Percentiles rank a stretch among this genome's conserved stretches.
Evolutionary conservation across 1,284 basidiomycete species (phyloP).

Genomic region (Rhodofomes roseus): DNA sequence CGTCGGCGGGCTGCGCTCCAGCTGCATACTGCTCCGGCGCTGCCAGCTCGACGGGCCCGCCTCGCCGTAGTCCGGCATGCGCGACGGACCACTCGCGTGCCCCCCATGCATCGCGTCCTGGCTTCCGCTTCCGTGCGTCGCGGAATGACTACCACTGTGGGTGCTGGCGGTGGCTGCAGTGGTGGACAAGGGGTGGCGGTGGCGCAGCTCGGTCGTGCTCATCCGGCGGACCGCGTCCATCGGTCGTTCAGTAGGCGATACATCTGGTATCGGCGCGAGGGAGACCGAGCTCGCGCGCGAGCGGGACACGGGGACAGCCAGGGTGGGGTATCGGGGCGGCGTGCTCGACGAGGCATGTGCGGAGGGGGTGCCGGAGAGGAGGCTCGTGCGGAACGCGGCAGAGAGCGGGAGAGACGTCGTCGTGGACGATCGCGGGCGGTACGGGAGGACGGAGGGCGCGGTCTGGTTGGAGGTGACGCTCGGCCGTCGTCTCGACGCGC

Average conservation of each 20-base stretch:
- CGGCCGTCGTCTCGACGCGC: slow-evolving; percentile 16
- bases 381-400: slow-evolving; percentile 23
- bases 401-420: slow-evolving; percentile 22
- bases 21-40: neutral
- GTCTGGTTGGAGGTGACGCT: slow-evolving; percentile 17
- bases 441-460: slow-evolving; percentile 19
- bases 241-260: slow-evolving; percentile 11
- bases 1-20: neutral
- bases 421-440: slow-evolving; percentile 24
- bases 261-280: slow-evolving; percentile 2
- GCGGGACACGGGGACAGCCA: slow-evolving; percentile 7
- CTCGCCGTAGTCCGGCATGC: slow-evolving; percentile 8
- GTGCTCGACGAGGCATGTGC: slow-evolving; percentile 8
- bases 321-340: slow-evolving; percentile 15
- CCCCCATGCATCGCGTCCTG: neutral
- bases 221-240: slow-evolving; percentile 16
- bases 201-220: slow-evolving; percentile 21
- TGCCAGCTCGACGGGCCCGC: slow-evolving; percentile 4
- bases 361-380: slow-evolving; percentile 17
- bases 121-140: neutral
- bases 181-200: slow-evolving; percentile 11
- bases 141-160: neutral
- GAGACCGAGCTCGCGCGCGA: slow-evolving; percentile 18
- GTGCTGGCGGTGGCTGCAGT: neutral
- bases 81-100: neutral